Evolutionary conservation across 129 eudicot species (phyloP).

Genomic region (Pittosporum tobira): DNA sequence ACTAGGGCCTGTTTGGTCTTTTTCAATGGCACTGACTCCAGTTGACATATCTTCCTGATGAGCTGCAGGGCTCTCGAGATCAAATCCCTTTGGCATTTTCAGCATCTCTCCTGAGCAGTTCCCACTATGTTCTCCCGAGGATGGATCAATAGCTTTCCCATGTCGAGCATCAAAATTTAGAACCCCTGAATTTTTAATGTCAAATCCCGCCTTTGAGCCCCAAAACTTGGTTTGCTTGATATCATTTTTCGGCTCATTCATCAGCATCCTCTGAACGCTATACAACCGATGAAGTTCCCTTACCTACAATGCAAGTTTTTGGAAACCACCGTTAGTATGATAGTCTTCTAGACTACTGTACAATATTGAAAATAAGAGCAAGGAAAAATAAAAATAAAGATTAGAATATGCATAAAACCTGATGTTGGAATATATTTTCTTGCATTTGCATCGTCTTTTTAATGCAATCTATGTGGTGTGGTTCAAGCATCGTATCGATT

Average conservation of each 20-base stretch:
- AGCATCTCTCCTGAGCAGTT: slow-evolving; percentile 28
- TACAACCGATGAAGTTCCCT: slow-evolving; percentile 66
- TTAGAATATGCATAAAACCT: slow-evolving; percentile 28
- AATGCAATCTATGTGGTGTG: slow-evolving; percentile 29
- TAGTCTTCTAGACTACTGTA: neutral
- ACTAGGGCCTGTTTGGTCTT: slow-evolving; percentile 6
- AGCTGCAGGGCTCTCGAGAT: slow-evolving; percentile 29
- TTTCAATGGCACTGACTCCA: slow-evolving; percentile 16
- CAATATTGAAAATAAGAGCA: neutral
- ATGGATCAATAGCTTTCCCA: slow-evolving; percentile 2
- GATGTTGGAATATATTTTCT: slow-evolving; percentile 56
- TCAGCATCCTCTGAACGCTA: slow-evolving; percentile 42
- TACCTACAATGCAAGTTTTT: slow-evolving; percentile 35
- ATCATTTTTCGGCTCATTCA: slow-evolving; percentile 32
- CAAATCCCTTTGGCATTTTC: slow-evolving; percentile 29
- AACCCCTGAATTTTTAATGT: neutral
- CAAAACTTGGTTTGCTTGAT: neutral
- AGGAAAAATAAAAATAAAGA: neutral
- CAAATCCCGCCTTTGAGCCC: neutral
- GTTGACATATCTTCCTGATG: slow-evolving; percentile 22
- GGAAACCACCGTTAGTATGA: neutral
- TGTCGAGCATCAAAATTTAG: slow-evolving; percentile 3
- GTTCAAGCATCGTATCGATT: slow-evolving; percentile 32
- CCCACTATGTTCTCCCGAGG: slow-evolving; percentile 13
- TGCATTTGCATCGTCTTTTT: slow-evolving; percentile 61